Evolutionary conservation across 2,329 filamentous ascomycete genomes (phyloP).

Genomic region (Pseudocercospora macadamiae): DNA sequence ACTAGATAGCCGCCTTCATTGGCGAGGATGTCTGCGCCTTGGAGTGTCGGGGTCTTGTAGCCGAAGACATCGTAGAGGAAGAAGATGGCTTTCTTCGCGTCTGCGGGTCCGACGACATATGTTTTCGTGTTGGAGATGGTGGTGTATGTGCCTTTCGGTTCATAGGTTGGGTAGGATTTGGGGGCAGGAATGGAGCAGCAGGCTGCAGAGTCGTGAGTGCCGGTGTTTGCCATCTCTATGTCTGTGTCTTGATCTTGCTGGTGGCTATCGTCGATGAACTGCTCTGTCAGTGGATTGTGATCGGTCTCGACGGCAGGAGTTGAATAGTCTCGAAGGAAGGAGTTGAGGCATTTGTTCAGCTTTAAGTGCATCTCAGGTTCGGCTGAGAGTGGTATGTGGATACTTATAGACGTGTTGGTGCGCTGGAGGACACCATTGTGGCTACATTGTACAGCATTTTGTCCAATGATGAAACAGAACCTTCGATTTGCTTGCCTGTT

Average conservation of each 20-base stretch:
- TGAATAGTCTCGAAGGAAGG: background rate
- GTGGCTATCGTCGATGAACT: background rate
- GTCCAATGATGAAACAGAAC: background rate
- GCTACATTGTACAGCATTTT: constrained; percentile 1
- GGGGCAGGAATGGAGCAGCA: constrained; percentile 17
- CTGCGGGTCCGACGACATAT: constrained; percentile 12
- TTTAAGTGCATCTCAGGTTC: background rate
- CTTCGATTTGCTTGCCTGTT: background rate
- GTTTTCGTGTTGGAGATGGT: constrained; percentile 10
- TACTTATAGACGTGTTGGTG: background rate
- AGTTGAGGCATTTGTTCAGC: background rate
- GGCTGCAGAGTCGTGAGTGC: constrained; percentile 13
- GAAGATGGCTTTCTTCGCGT: constrained; percentile 16
- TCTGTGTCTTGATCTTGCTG: background rate
- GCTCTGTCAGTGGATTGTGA: background rate
- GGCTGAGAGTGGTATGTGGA: background rate
- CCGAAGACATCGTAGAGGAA: constrained; percentile 18
- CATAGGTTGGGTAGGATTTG: constrained; percentile 3
- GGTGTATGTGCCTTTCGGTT: constrained; percentile 15
- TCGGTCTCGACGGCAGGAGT: background rate
- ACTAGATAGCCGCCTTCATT: background rate
- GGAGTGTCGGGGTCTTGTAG: background rate
- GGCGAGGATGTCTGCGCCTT: constrained; percentile 14
- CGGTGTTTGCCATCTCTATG: background rate
- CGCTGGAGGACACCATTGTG: background rate